Evolutionary conservation across 352 stramenopile species (phyloP).

Genomic region (Phytophthora sp.): DNA sequence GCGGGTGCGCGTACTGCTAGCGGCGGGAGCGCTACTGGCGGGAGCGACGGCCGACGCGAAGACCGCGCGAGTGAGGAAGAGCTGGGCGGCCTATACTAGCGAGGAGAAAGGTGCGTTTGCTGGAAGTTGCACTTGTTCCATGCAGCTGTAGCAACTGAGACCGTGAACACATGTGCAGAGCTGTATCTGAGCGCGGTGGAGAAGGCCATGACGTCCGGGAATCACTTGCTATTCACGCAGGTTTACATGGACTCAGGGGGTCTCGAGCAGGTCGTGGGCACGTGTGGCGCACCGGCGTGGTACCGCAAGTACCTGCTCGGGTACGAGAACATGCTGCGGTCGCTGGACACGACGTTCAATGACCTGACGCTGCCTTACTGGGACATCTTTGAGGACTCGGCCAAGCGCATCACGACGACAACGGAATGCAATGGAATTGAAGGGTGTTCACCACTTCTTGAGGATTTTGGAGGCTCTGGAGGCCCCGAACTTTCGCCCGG

Average conservation of each 20-base stretch:
- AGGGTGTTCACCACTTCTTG: slow-evolving; percentile 53
- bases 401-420: slow-evolving; percentile 52
- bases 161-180: slow-evolving; percentile 24
- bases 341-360: slow-evolving; percentile 45
- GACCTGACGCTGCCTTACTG: slow-evolving; percentile 72
- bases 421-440: slow-evolving; percentile 47
- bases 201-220: slow-evolving; percentile 55
- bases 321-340: slow-evolving; percentile 78
- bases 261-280: slow-evolving; percentile 47
- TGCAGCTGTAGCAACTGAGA: not conserved
- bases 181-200: slow-evolving; percentile 57
- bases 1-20: slow-evolving; percentile 23
- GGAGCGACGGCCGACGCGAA: slow-evolving; percentile 1
- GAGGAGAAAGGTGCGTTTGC: slow-evolving; percentile 38
- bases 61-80: slow-evolving; percentile 38
- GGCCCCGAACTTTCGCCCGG: slow-evolving; percentile 41
- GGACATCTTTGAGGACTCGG: slow-evolving; percentile 64
- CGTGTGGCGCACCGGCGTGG: slow-evolving; percentile 63
- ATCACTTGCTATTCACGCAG: slow-evolving; percentile 61
- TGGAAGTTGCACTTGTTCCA: not conserved
- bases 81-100: slow-evolving; percentile 35
- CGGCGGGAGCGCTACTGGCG: slow-evolving; percentile 20
- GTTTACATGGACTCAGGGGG: slow-evolving; percentile 55
- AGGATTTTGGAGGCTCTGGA: slow-evolving; percentile 61
- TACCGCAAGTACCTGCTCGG: slow-evolving; percentile 72